Evolutionary conservation across 1,284 basidiomycete species (phyloP).

Genomic region (Ustilago esculenta): DNA sequence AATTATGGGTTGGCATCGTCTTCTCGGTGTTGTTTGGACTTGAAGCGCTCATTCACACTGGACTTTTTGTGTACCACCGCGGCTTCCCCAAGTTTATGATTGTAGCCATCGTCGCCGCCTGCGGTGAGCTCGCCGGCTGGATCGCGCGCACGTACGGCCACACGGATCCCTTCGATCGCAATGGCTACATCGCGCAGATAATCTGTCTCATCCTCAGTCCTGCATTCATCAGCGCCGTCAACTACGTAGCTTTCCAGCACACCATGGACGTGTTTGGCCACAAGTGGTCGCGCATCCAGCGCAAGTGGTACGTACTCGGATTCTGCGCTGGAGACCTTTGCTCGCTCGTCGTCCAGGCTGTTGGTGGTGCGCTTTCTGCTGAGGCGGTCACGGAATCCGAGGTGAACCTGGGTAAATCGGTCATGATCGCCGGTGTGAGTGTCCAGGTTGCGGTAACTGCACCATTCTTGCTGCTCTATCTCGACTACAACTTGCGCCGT

Average conservation of each 20-base stretch:
- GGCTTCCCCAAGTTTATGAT: constrained; percentile 35
- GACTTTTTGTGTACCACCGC: constrained; percentile 24
- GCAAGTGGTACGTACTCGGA: constrained; percentile 38
- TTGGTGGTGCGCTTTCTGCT: constrained; percentile 37
- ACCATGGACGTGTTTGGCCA: constrained; percentile 44
- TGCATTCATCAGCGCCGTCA: constrained; percentile 47
- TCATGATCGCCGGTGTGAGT: constrained; percentile 47
- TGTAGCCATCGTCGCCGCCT: constrained; percentile 28
- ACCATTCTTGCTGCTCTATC: constrained; percentile 33
- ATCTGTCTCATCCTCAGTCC: constrained; percentile 50
- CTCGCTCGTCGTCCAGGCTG: constrained; percentile 44
- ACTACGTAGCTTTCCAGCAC: constrained; percentile 43
- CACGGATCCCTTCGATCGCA: constrained; percentile 32
- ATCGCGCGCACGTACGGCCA: constrained; percentile 26
- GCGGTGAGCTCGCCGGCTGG: constrained; percentile 43
- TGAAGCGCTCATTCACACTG: constrained; percentile 17
- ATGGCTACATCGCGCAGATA: constrained; percentile 45
- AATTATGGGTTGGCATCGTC: constrained; percentile 38
- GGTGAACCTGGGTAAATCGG: constrained; percentile 19
- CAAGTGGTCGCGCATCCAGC: constrained; percentile 41
- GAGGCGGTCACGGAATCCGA: constrained; percentile 17
- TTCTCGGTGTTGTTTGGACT: constrained; percentile 37
- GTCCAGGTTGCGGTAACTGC: constrained; percentile 43
- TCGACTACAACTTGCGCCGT: constrained; percentile 46
- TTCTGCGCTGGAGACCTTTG: constrained; percentile 41